Conservation (phyloP, 306 rosid species). For the Trifolium repens region DNA sequence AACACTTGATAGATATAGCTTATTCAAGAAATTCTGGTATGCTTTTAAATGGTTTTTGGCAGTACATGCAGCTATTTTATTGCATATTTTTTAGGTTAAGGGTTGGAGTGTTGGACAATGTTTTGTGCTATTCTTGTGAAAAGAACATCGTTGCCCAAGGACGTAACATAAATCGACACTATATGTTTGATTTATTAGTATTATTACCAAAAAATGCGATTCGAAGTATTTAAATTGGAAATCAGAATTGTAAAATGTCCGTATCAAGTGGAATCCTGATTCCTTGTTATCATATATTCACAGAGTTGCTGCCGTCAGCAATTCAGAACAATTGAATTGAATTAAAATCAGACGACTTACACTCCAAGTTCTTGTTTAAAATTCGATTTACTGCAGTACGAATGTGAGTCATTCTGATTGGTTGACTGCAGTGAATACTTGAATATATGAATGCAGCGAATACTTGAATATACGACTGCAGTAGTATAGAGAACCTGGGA, state of each 20-base stretch:
- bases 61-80: slow-evolving; percentile 15
- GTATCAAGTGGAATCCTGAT: not conserved
- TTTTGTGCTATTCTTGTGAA: slow-evolving; percentile 14
- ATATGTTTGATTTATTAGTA: slow-evolving; percentile 1
- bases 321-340: not conserved
- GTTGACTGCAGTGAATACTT: not conserved
- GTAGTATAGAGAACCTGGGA: slow-evolving; percentile 7
- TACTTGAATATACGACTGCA: not conserved
- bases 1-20: not conserved
- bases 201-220: not conserved
- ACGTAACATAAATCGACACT: not conserved
- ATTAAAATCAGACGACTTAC: not conserved
- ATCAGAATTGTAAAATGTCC: not conserved
- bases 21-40: slow-evolving; percentile 7
- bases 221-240: not conserved
- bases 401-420: slow-evolving; percentile 9
- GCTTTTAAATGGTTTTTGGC: slow-evolving; percentile 11
- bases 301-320: not conserved
- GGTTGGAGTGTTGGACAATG: slow-evolving; percentile 12
- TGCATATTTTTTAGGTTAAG: slow-evolving; percentile 24
- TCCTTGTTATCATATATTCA: not conserved
- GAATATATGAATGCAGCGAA: too few relatives aligned
- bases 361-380: not conserved
- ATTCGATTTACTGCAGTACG: not conserved
- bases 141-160: slow-evolving; percentile 14